A percentile compares a stretch with the other conserved stretches of the same genome.
phyloP scores from a whole-genome alignment of 2,329 filamentous ascomycete genomes.

The Fusarium multiceps region DNA sequence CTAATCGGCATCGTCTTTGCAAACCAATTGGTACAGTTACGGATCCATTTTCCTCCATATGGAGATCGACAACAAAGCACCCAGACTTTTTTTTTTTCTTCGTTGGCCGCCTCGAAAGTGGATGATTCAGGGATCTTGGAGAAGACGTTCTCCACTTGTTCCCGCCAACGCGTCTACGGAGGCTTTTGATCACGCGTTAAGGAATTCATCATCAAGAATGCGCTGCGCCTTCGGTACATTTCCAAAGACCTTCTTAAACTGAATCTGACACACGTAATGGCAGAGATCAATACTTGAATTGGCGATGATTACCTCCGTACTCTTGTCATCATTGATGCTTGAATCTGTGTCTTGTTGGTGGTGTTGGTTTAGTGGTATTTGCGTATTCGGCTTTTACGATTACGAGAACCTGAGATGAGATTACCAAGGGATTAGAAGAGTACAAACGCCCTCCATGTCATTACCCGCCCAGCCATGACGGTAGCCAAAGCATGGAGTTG shows the following conservation, averaged over 20 bases:
- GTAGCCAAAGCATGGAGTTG: not conserved
- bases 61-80: slow-evolving; percentile 27
- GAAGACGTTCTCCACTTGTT: slow-evolving; percentile 21
- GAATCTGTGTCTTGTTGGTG: not conserved
- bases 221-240: slow-evolving; percentile 13
- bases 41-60: slow-evolving; percentile 11
- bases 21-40: slow-evolving; percentile 2
- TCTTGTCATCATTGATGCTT: not conserved
- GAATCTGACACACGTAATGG: slow-evolving; percentile 6
- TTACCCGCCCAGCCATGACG: not conserved
- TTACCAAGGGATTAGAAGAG: not conserved
- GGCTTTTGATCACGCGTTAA: slow-evolving; percentile 4
- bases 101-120: slow-evolving; percentile 32
- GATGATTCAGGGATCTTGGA: slow-evolving; percentile 29
- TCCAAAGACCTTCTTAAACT: slow-evolving; percentile 8
- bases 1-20: not conserved
- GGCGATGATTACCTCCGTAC: not conserved
- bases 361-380: slow-evolving; percentile 2
- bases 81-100: slow-evolving; percentile 19
- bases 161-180: slow-evolving; percentile 28
- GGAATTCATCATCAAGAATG: not conserved
- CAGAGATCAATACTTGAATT: slow-evolving; percentile 12
- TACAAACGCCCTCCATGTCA: not conserved
- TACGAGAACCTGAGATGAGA: slow-evolving; percentile 18
- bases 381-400: slow-evolving; percentile 40